Conservation (phyloP, 2,329 filamentous ascomycete genomes). For the Ophiocordyceps camponoti-rufipedis region DNA sequence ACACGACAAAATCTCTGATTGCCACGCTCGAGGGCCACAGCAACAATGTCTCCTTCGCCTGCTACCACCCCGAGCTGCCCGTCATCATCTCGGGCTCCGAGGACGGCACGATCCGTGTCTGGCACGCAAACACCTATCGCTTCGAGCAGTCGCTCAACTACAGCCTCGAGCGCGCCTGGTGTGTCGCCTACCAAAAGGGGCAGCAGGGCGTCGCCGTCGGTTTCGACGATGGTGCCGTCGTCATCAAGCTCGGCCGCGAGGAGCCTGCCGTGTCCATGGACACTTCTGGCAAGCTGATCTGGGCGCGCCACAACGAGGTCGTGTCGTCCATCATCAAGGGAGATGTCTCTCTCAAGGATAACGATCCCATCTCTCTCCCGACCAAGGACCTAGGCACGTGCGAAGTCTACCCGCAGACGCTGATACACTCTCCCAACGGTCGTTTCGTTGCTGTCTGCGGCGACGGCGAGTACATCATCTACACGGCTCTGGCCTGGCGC, state of each 20-base stretch:
- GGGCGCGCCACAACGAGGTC: slow-evolving; percentile 89
- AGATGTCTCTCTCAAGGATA: slow-evolving; percentile 73
- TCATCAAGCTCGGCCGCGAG: slow-evolving; percentile 93
- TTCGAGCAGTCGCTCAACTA: slow-evolving; percentile 94
- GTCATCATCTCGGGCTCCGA: slow-evolving; percentile 97
- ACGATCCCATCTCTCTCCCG: slow-evolving; percentile 65
- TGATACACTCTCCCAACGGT: slow-evolving; percentile 91
- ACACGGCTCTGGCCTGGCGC: slow-evolving; percentile 87
- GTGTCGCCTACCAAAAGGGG: slow-evolving; percentile 86
- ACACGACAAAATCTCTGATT: slow-evolving; percentile 94
- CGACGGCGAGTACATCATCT: slow-evolving; percentile 97
- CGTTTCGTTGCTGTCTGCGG: slow-evolving; percentile 69
- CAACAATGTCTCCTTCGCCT: slow-evolving; percentile 94
- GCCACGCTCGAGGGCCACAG: slow-evolving; percentile 93
- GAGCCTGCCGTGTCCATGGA: slow-evolving; percentile 98
- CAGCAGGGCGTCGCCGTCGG: slow-evolving; percentile 90
- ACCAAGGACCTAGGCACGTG: slow-evolving; percentile 92
- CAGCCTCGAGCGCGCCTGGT: slow-evolving; percentile 91
- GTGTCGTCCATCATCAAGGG: slow-evolving; percentile 89
- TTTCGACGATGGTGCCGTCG: slow-evolving; percentile 94
- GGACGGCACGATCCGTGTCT: slow-evolving; percentile 93
- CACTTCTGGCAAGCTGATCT: slow-evolving; percentile 83
- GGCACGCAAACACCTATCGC: slow-evolving; percentile 95
- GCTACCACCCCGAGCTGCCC: slow-evolving; percentile 91
- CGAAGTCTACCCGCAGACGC: slow-evolving; percentile 88